These are phyloP conservation scores for Cicer arietinum DNA, from an alignment of 306 rosid species.

Conservation along the genomic window DNA sequence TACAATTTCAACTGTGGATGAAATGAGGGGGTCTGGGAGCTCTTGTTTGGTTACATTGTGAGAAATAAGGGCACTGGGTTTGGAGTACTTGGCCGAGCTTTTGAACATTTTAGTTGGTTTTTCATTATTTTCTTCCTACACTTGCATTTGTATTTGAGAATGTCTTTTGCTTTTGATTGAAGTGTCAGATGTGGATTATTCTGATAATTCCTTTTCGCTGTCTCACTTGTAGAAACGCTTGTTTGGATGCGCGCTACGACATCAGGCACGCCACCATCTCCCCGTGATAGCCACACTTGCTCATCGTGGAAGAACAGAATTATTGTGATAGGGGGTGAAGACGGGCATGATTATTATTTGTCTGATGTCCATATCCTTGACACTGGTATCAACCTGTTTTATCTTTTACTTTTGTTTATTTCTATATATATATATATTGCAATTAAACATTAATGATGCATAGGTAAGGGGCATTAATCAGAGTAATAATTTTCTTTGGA, in stretches of 20 bases:
- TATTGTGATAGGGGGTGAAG: conserved; percentile 95
- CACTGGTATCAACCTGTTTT: conserved; percentile 61
- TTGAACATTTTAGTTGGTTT: conserved; percentile 31
- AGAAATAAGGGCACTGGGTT: conserved; percentile 10
- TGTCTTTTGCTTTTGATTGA: conserved; percentile 16
- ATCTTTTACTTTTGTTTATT: neutral
- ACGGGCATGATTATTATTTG: conserved; percentile 81
- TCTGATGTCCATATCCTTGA: conserved; percentile 97
- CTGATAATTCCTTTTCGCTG: conserved; percentile 36
- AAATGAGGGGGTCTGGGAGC: conserved; percentile 31
- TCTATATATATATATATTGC: neutral
- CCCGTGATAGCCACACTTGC: conserved; percentile 97
- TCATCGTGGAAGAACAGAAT: conserved; percentile 89
- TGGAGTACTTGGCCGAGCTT: conserved; percentile 21
- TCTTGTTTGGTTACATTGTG: conserved; percentile 8
- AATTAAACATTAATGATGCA: conserved; percentile 15
- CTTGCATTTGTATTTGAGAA: conserved; percentile 7
- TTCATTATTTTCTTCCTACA: conserved; percentile 33
- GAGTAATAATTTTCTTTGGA: conserved; percentile 40
- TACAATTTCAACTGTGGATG: conserved; percentile 13
- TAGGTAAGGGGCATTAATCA: conserved; percentile 15
- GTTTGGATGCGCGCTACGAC: conserved; percentile 86
- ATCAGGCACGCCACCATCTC: conserved; percentile 87
- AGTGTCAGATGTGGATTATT: conserved; percentile 18
- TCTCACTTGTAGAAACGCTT: conserved; percentile 73